Conservation (phyloP, 352 stramenopile species). For the Pythium volutum region DNA sequence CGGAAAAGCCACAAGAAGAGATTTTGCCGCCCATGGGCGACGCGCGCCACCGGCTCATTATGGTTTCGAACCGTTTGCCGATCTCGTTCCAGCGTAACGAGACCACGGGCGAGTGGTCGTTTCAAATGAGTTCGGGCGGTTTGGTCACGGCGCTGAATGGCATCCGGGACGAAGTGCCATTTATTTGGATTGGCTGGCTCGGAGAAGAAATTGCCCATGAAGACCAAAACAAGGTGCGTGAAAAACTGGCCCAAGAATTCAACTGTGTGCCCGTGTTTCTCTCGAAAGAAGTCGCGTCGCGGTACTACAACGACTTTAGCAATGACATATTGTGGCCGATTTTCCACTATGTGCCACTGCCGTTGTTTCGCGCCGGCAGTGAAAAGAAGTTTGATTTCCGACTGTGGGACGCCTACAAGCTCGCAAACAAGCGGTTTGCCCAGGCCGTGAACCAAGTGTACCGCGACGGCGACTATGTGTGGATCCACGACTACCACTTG, state of each 20-base stretch:
- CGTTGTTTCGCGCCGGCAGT: slow-evolving; percentile 79
- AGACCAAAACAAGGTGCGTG: slow-evolving; percentile 75
- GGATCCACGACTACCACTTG: slow-evolving; percentile 89
- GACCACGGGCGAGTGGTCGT: slow-evolving; percentile 80
- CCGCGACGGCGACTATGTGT: slow-evolving; percentile 80
- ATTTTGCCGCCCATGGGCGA: slow-evolving; percentile 59
- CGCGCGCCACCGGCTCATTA: slow-evolving; percentile 75
- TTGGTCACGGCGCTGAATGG: slow-evolving; percentile 88
- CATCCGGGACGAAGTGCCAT: slow-evolving; percentile 85
- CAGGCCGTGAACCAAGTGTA: slow-evolving; percentile 80
- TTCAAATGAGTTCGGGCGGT: slow-evolving; percentile 86
- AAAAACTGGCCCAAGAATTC: slow-evolving; percentile 84
- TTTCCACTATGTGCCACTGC: slow-evolving; percentile 90
- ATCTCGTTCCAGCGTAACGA: slow-evolving; percentile 88
- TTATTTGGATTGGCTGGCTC: slow-evolving; percentile 91
- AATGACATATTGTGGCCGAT: slow-evolving; percentile 91
- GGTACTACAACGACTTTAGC: slow-evolving; percentile 92
- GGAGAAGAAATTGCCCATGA: slow-evolving; percentile 84
- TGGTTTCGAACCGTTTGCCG: slow-evolving; percentile 90
- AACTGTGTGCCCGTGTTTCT: slow-evolving; percentile 90
- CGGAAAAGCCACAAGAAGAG: slow-evolving; percentile 72
- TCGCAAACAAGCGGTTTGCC: slow-evolving; percentile 80
- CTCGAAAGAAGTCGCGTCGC: slow-evolving; percentile 82
- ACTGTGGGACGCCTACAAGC: slow-evolving; percentile 86
- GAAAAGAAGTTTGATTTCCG: slow-evolving; percentile 92